Base-by-base conservation (phyloP, 352 stramenopile genomes). In the Phytophthora niederhauseri region DNA sequence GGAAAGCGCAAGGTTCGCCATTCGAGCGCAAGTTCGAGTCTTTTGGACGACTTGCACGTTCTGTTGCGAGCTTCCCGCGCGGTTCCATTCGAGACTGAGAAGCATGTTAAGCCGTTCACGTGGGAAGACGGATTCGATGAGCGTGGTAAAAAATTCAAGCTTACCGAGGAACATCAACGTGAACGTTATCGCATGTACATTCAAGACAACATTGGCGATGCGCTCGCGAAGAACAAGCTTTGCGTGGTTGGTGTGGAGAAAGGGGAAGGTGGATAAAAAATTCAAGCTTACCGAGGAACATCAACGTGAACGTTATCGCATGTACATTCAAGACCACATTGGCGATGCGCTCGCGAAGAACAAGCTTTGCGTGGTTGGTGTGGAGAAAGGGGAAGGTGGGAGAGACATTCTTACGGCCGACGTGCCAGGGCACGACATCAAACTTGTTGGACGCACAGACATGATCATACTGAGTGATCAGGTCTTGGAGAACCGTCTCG, bases 201-300 rank as follows among this genome's bases (percentile, higher is more conserved):
- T 24, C 46, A 75, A 66, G 65, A 67, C 59, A 74, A 73, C 54
- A 71, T 73, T 41, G 65, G 70, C 61, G 60, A 73, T 75, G 57
- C 52, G 31, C 69, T 73, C n/a, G 51, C 26, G 54, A 60, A 34
- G 56, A 64, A 70, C 31, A 51, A 64, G 31, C 53, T 60, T 60
- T 60, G 53, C 53, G 53, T 60, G 20, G 22, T 24, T 34, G 34
- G 53, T 60, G 57, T 63, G 57, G 57, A 54, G 3, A 63, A 55
- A 54, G 57, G 57, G 41, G 24, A 63, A 54, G 43, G 70, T 46
- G 57, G 26, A n/a, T n/a, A n/a, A n/a, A n/a, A n/a, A n/a, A n/a
- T n/a, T n/a, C n/a, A n/a, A n/a, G n/a, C 64, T 65, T 31, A 57
- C 49, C 48, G 58, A 65, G 58, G 58, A 65, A 57, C 58, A 77